phyloP scores from a whole-genome alignment of 1,139 yeast species.

The Hansenula sp. region DNA sequence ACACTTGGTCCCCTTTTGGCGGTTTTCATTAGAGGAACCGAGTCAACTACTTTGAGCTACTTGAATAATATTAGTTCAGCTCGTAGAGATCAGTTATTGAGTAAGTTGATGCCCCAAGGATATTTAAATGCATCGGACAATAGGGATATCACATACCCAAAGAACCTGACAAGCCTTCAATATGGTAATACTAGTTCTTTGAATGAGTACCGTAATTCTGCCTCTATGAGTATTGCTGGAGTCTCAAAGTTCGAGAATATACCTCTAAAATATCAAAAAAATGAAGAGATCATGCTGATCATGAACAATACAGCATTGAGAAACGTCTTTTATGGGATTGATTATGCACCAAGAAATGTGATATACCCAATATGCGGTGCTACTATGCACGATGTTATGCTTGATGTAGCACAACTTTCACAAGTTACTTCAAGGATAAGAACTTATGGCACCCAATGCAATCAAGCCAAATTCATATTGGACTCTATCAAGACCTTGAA shows the following conservation, averaged over 20 bases:
- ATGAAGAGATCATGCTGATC: conserved; percentile 27
- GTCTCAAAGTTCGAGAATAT: conserved; percentile 24
- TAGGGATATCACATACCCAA: too few relatives aligned
- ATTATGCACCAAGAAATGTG: conserved; percentile 54
- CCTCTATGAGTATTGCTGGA: conserved; percentile 18
- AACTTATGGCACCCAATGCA: conserved; percentile 62
- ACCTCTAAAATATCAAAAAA: conserved; percentile 29
- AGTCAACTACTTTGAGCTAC: conserved; percentile 14
- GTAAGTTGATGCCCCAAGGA: background rate
- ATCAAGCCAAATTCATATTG: conserved; percentile 49
- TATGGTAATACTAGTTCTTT: too few relatives aligned
- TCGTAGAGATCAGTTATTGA: conserved; percentile 14
- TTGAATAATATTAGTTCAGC: conserved; percentile 15
- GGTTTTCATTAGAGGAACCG: conserved; percentile 21
- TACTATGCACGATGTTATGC: conserved; percentile 41
- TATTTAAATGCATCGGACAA: background rate
- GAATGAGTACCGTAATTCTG: too few relatives aligned
- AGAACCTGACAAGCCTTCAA: too few relatives aligned
- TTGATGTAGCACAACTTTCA: conserved; percentile 55
- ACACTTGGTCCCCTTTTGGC: conserved; percentile 18
- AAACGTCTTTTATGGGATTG: conserved; percentile 51
- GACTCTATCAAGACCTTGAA: conserved; percentile 48
- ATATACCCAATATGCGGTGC: conserved; percentile 49
- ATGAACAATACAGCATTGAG: conserved; percentile 31
- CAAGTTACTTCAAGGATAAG: conserved; percentile 54